Evolutionary conservation across 2,329 filamentous ascomycete genomes (phyloP), one percentile per base, ranked within the genome.

Genomic region (Alternaria triticina): DNA sequence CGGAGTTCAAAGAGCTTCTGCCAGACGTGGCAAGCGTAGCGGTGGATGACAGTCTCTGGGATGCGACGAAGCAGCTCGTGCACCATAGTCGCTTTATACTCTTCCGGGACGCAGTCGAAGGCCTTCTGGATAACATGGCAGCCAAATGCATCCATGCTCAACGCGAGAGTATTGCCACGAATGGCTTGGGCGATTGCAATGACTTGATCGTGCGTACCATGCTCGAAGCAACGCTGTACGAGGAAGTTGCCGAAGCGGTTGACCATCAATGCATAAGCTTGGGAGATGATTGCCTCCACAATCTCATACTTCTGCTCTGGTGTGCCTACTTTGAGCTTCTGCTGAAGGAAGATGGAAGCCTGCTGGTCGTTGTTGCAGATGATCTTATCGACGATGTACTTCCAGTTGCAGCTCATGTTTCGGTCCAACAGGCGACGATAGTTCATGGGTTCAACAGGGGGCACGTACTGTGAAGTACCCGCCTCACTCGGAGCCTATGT

Each of bases 331-430:
- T 99, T 99, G 72, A 99, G 91, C 84, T 99, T 99, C 83, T 99
- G 96, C 80, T 99, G 96, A 47, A 99, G 85, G 82, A 99, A 99
- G 74, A 99, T 98, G 3, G 96, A 99, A 10, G 96, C 96, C 81
- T 99, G 96, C 81, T 99, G 96, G 77, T 99, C 96, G 80, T 99
- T 98, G 83, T 94, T 97, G 87, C 93, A 96, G 70, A 99, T 94
- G 77, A 99, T 99, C 85, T 98, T 98, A 84, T 99, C 95, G 59
- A 99, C 96, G 72, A 99, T 97, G 79, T 97, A 97, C 83, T 96
- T 97, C 96, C 95, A 99, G 83, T 99, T 96, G 83, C 95, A 98
- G 75, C 92, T 97, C 81, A 97, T 93, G 77, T 95, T 97, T 76
- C 94, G 94, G 77, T 99, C 96, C 50, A 98, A 88, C 43, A 99